Percentiles rank a stretch among this genome's conserved stretches.
These are phyloP conservation scores for Lactarius psammicola DNA, from an alignment of 768 basidiomycete species.

Conservation along the genomic window DNA sequence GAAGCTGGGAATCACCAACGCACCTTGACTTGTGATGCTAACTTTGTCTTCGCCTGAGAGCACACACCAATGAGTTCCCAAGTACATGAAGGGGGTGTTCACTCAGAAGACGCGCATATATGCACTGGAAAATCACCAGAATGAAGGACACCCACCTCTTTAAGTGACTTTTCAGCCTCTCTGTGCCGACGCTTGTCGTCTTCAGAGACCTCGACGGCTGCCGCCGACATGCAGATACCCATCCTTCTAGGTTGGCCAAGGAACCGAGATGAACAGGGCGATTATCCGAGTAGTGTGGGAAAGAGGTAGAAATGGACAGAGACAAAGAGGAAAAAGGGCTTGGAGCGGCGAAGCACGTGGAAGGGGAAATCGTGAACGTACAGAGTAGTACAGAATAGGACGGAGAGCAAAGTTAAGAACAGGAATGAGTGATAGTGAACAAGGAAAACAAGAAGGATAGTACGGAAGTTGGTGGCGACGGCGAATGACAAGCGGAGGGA, in stretches of 20 bases:
- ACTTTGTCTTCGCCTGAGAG: constrained; percentile 36
- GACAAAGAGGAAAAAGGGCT: constrained; percentile 2
- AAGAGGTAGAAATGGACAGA: constrained; percentile 2
- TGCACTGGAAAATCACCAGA: constrained; percentile 4
- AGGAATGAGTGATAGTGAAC: constrained; percentile 1
- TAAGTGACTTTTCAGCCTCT: constrained; percentile 75
- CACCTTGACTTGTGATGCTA: constrained; percentile 78
- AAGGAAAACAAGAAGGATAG: constrained; percentile 12
- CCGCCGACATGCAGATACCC: constrained; percentile 45
- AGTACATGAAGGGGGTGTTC: neutral
- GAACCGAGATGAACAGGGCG: constrained; percentile 5
- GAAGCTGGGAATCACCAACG: constrained; percentile 19
- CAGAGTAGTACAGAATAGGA: neutral
- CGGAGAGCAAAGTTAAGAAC: neutral
- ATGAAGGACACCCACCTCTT: constrained; percentile 51
- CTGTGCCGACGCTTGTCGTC: constrained; percentile 63
- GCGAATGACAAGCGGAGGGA: constrained; percentile 8
- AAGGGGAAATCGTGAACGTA: constrained; percentile 3
- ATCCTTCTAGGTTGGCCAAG: constrained; percentile 10
- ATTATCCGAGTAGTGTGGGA: constrained; percentile 2
- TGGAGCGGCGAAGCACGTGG: neutral
- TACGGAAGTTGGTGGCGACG: neutral
- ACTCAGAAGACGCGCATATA: constrained; percentile 14
- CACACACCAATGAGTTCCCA: neutral
- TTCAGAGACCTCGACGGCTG: constrained; percentile 65